phyloP scores from a whole-genome alignment of 148 eudicot species.

The Amaranthus palmeri region DNA sequence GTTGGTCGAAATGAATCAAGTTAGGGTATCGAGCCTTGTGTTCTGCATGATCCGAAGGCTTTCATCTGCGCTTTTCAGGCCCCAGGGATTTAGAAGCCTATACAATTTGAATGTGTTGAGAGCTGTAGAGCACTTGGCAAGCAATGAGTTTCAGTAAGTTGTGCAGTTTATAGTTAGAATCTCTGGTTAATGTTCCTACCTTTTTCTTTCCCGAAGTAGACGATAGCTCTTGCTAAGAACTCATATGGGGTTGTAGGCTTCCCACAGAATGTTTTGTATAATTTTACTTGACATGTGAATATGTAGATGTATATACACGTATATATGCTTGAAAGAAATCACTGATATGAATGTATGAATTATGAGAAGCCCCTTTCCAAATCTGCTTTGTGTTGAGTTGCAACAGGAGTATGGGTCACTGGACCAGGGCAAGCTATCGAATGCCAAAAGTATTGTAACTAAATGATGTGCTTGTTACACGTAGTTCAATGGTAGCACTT shows the following conservation, averaged over 20 bases:
- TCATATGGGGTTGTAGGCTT: conserved; percentile 3
- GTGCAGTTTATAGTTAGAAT: not conserved
- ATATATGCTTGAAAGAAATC: not conserved
- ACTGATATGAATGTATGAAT: no score
- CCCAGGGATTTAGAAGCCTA: not conserved
- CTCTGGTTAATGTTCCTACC: not conserved
- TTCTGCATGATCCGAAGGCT: not conserved
- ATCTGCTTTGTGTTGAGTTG: no score
- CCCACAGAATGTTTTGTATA: conserved; percentile 14
- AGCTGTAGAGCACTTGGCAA: conserved; percentile 1
- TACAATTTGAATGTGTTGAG: not conserved
- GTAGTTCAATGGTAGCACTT: no score
- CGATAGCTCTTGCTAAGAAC: not conserved
- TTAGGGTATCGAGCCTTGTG: conserved; percentile 15
- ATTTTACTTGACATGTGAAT: conserved; percentile 2
- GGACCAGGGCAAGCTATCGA: no score
- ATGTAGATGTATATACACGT: conserved; percentile 13
- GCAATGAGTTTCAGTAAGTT: not conserved
- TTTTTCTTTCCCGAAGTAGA: not conserved
- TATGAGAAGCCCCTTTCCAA: no score
- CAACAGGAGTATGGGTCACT: no score
- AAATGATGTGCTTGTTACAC: no score
- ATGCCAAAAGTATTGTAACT: no score
- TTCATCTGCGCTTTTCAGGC: not conserved
- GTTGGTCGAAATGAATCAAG: conserved; percentile 27